phyloP scores from a whole-genome alignment of 345 rosid genomes.

The Bruguiera parviflora region DNA sequence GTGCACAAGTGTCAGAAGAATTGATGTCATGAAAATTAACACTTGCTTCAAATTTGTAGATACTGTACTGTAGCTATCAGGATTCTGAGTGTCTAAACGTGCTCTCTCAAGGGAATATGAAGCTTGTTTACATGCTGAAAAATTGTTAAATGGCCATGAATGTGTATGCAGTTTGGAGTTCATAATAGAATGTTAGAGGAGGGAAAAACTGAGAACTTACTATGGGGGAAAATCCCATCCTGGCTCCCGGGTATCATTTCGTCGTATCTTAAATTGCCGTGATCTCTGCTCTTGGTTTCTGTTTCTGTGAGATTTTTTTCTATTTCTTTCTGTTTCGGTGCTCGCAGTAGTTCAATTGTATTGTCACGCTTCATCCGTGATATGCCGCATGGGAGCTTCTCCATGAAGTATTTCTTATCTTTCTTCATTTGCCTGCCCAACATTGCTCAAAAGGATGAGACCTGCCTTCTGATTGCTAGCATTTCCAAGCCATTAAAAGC shows the following conservation, averaged over 20 bases:
- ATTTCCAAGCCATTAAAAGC: no score
- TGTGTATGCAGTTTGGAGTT: neutral
- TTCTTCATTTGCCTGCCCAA: constrained; percentile 54
- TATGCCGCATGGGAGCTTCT: constrained; percentile 51
- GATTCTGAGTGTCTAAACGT: no score
- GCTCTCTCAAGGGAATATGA: no score
- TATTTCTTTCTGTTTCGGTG: constrained; percentile 20
- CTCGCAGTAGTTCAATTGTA: constrained; percentile 37
- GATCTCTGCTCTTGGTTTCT: neutral
- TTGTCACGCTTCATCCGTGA: constrained; percentile 43
- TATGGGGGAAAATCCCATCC: constrained; percentile 1
- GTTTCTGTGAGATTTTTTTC: constrained; percentile 3
- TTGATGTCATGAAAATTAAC: neutral
- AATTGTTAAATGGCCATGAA: no score
- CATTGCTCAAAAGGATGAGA: neutral
- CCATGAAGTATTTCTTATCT: constrained; percentile 41
- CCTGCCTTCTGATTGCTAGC: neutral
- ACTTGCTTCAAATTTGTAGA: no score
- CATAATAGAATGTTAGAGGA: neutral
- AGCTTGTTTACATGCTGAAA: no score
- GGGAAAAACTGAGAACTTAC: constrained; percentile 22
- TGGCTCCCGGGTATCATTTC: constrained; percentile 55
- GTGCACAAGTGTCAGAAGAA: neutral
- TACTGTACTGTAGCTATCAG: no score
- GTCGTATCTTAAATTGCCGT: constrained; percentile 33